These are phyloP conservation scores for Lithospermum erythrorhizon DNA, from an alignment of 257 asterid genomes.

Conservation along the genomic window DNA sequence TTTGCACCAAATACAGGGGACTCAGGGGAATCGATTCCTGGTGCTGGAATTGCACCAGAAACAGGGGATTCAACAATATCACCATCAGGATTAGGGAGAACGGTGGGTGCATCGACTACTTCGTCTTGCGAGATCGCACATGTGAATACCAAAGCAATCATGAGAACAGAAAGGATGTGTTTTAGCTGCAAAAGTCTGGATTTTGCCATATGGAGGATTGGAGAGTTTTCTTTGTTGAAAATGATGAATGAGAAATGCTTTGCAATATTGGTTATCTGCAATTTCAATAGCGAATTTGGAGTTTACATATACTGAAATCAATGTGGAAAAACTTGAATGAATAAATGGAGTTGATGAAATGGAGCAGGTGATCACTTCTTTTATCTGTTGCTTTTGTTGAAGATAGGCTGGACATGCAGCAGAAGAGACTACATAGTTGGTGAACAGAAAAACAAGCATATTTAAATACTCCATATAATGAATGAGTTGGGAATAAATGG, in stretches of 20 bases:
- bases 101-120: slow-evolving; percentile 13
- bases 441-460: background rate
- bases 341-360: slow-evolving; percentile 48
- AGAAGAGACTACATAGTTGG: slow-evolving; percentile 8
- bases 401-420: slow-evolving; percentile 10
- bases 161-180: slow-evolving; percentile 8
- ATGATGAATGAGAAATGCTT: slow-evolving; percentile 7
- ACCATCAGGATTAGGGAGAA: slow-evolving; percentile 10
- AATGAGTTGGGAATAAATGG: background rate
- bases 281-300: background rate
- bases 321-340: background rate
- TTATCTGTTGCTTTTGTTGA: slow-evolving; percentile 22
- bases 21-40: background rate
- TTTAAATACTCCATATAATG: background rate
- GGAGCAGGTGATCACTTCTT: slow-evolving; percentile 42
- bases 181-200: slow-evolving; percentile 15
- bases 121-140: slow-evolving; percentile 20
- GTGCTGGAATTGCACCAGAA: slow-evolving; percentile 4
- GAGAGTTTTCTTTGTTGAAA: background rate
- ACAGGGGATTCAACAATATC: background rate
- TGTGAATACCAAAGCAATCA: slow-evolving; percentile 14
- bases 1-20: slow-evolving; percentile 12
- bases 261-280: background rate
- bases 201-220: slow-evolving; percentile 12
- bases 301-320: background rate